Base-by-base conservation (phyloP, 306 rosid species). In the Gastrolobium villosum region DNA sequence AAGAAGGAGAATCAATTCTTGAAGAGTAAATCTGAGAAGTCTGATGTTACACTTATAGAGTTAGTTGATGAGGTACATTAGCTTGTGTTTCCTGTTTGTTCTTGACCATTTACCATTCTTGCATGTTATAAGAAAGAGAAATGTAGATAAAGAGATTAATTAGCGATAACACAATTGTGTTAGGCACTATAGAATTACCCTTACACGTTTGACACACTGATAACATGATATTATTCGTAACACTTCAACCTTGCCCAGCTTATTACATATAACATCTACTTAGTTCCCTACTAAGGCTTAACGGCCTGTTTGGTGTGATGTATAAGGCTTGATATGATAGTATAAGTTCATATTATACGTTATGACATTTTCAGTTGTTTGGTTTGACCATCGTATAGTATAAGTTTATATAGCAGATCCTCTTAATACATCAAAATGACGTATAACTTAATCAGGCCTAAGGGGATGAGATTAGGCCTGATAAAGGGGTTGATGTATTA, bases 1-100 rank as follows among this genome's bases (percentile, higher is more conserved):
- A 89, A 88, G 89, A 92, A 92, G 90, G 99, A 94, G 86, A 94
- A 94, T 77, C 82, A 85, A 46, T 92, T 92, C 86, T 80, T 94
- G 97, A 94, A 86, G 92, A 90, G 93, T 85, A 94, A 94, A 86
- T 79, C 91, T 13, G 97, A 94, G 78, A 90, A 89, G 76, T 87
- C 99, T 64, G 99, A 94, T 75, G 39, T 92, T 65, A 92, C 92
- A 10, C 95, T 94, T 46, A 92, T 89, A 73, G 95, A 88, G 84
- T 92, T 94, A 66, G 89, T 84, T 52, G 91, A 94, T 69, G 99
- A 94, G 99, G 99, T 89, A 94, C 49, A 55, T 64, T 64, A 4
- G 10, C 41, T 50, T 75, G 30, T 37, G 8, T 31, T 61, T 43
- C 30, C 39, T 49, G 10, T 11, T 32, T 40, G 49, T 14, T 46